Percentiles rank a stretch among this genome's conserved stretches.
phyloP scores from a whole-genome alignment of 2,329 filamentous ascomycete genomes.

The Penicillium occitanis region DNA sequence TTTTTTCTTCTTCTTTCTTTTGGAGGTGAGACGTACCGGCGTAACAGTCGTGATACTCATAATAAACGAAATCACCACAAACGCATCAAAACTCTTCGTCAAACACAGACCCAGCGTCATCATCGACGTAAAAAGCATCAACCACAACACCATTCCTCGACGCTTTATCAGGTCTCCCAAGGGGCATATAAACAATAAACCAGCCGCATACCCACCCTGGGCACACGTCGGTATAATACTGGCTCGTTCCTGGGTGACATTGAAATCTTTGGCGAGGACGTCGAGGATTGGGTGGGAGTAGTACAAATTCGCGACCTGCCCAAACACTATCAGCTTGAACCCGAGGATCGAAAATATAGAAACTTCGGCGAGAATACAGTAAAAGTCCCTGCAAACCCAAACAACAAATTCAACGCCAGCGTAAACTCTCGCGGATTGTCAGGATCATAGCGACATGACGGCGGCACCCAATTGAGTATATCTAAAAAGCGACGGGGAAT shows the following conservation, averaged over 20 bases:
- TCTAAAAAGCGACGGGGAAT: slow-evolving; percentile 14
- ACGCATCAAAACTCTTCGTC: slow-evolving; percentile 63
- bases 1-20: slow-evolving; percentile 42
- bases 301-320: slow-evolving; percentile 78
- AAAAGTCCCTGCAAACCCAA: slow-evolving; percentile 53
- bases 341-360: neutral
- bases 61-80: slow-evolving; percentile 70
- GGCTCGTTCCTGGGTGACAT: slow-evolving; percentile 67
- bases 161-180: slow-evolving; percentile 68
- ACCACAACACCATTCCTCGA: slow-evolving; percentile 65
- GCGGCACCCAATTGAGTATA: slow-evolving; percentile 60
- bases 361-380: slow-evolving; percentile 20
- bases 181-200: slow-evolving; percentile 72
- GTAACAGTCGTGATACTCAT: slow-evolving; percentile 78
- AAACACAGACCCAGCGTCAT: slow-evolving; percentile 69
- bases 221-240: slow-evolving; percentile 70
- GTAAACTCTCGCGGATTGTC: slow-evolving; percentile 67
- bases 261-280: slow-evolving; percentile 68
- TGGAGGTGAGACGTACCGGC: slow-evolving; percentile 43
- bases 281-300: slow-evolving; percentile 80
- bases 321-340: neutral
- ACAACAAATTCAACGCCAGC: slow-evolving; percentile 67
- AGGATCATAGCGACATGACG: slow-evolving; percentile 67
- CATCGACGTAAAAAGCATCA: slow-evolving; percentile 68
- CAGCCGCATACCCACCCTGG: slow-evolving; percentile 75